phyloP scores from a whole-genome alignment of 371 early-diverging fungal genomes.

The Mucor racemosus region DNA sequence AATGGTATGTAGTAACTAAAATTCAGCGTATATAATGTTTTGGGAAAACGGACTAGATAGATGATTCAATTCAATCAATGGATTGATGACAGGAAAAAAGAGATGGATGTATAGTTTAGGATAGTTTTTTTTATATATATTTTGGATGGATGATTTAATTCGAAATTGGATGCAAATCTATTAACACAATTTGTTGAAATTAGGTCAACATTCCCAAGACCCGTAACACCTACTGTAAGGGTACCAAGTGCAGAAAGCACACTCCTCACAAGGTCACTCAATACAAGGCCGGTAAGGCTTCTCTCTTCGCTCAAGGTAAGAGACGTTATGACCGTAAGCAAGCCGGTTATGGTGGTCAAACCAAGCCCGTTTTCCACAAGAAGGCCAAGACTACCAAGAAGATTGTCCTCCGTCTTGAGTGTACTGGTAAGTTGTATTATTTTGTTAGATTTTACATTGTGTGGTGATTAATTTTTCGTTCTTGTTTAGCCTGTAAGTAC shows the following conservation, averaged over 20 bases:
- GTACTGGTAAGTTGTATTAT: constrained; percentile 60
- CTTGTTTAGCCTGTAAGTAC: constrained; percentile 85
- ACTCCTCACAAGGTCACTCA: constrained; percentile 99
- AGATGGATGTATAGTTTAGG: neutral
- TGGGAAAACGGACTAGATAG: constrained; percentile 6
- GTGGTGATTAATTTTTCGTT: neutral
- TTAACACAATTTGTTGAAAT: too few relatives aligned
- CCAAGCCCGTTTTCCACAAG: constrained; percentile 98
- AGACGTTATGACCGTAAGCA: constrained; percentile 75
- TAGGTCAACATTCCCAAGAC: constrained; percentile 97
- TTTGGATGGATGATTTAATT: constrained; percentile 3
- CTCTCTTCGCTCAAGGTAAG: constrained; percentile 97
- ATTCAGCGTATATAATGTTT: neutral
- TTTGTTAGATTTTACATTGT: neutral
- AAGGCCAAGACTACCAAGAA: constrained; percentile 99
- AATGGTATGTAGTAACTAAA: constrained; percentile 12
- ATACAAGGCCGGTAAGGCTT: constrained; percentile 99
- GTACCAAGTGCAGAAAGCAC: constrained; percentile 96
- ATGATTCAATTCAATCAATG: constrained; percentile 25
- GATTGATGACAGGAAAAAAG: neutral
- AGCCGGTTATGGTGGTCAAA: constrained; percentile 99
- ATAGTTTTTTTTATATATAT: too few relatives aligned
- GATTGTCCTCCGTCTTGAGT: constrained; percentile 98
- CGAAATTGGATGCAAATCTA: neutral
- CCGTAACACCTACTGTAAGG: constrained; percentile 97